Percentiles rank a stretch among this genome's conserved stretches.
Conservation (phyloP, 805 yeast genomes). For the Wickerhamomyces queroliae region DNA sequence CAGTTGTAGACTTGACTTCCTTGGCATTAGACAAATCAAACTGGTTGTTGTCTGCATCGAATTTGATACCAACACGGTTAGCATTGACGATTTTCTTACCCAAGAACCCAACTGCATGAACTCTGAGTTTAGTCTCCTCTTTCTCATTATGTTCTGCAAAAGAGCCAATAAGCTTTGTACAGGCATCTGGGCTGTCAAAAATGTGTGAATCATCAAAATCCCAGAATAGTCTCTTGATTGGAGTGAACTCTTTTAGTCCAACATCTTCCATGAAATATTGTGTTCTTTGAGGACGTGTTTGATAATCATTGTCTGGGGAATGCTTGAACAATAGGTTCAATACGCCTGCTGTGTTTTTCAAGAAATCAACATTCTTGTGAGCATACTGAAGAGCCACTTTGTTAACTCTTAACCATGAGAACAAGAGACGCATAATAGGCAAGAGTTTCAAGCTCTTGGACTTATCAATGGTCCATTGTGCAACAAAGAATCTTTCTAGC, state of each 20-base stretch:
- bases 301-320: conserved; percentile 9
- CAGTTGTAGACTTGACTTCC: background rate
- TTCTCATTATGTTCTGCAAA: conserved; percentile 21
- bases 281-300: conserved; percentile 37
- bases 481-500: conserved; percentile 26
- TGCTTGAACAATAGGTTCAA: conserved; percentile 22
- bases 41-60: conserved; percentile 10
- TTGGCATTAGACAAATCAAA: conserved; percentile 14
- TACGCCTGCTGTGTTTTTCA: conserved; percentile 24
- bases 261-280: conserved; percentile 64
- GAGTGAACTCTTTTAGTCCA: conserved; percentile 49
- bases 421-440: conserved; percentile 41
- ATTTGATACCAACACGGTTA: conserved; percentile 25
- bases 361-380: conserved; percentile 26
- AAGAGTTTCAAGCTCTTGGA: conserved; percentile 17
- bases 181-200: conserved; percentile 11
- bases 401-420: conserved; percentile 53
- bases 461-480: conserved; percentile 22
- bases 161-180: conserved; percentile 17
- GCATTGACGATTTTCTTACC: conserved; percentile 23
- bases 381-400: conserved; percentile 33
- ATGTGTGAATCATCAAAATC: conserved; percentile 50
- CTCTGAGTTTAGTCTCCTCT: conserved; percentile 27
- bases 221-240: conserved; percentile 45
- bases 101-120: conserved; percentile 28